A percentile compares a stretch with the other conserved stretches of the same genome.
phyloP scores from a whole-genome alignment of 2,329 filamentous ascomycete genomes.

The Didymella glomerata region DNA sequence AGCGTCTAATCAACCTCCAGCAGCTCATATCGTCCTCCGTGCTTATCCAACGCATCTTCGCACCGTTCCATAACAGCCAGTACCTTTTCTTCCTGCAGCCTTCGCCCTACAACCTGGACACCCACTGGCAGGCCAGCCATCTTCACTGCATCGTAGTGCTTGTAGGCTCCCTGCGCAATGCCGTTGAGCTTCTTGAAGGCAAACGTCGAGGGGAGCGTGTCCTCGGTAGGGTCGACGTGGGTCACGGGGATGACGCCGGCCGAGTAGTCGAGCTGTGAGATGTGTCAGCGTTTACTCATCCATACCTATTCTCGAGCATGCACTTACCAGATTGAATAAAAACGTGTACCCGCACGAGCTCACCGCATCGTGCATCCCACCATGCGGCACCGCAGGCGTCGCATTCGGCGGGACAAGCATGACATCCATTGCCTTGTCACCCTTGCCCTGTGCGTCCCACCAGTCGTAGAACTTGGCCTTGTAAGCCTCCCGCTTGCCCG shows the following conservation, averaged over 20 bases:
- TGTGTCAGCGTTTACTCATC: neutral
- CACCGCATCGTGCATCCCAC: constrained; percentile 84
- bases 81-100: constrained; percentile 88
- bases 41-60: constrained; percentile 73
- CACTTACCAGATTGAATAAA: constrained; percentile 81
- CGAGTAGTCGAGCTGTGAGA: constrained; percentile 78
- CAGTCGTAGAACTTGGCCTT: constrained; percentile 82
- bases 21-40: constrained; percentile 60
- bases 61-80: constrained; percentile 80
- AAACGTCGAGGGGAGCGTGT: constrained; percentile 70
- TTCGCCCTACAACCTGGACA: constrained; percentile 81
- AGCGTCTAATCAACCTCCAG: constrained; percentile 54
- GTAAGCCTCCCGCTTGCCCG: constrained; percentile 78
- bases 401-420: constrained; percentile 87
- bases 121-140: constrained; percentile 91
- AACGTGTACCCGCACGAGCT: constrained; percentile 93
- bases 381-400: constrained; percentile 86
- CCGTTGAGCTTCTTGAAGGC: constrained; percentile 74
- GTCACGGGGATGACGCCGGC: constrained; percentile 85
- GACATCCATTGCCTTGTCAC: constrained; percentile 67
- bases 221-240: constrained; percentile 75
- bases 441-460: constrained; percentile 69
- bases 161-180: constrained; percentile 83
- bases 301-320: neutral
- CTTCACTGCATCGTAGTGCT: constrained; percentile 78